Base-by-base conservation (phyloP, 2,329 filamentous ascomycete species). In the Diaporthe citrichinensis region DNA sequence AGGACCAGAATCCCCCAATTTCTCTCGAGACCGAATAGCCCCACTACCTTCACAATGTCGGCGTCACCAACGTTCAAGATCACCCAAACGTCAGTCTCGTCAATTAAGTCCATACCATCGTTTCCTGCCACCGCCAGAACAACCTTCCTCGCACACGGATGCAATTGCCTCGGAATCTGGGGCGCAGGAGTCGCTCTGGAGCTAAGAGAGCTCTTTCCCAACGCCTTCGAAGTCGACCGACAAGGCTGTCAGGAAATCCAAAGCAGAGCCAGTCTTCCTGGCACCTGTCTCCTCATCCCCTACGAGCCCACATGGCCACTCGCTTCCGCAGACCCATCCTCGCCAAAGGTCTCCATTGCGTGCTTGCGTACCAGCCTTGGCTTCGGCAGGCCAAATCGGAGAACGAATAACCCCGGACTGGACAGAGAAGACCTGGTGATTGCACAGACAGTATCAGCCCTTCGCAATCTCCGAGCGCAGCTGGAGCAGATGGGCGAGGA, bases 151-250 rank as follows among this genome's bases (percentile, higher is more conserved):
- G 78, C 82, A 10, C 82, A 83, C 49, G 80, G 80, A 1, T 82
- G 81, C 41, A 82, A 83, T 46, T 83, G 81, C 75, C 78, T 83
- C 58, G 82, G 76, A 1, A 74, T 77, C 51, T 84, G 82, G 81
- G 82, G 80, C 41, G 76, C 79, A 1, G 81, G 82, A 23, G 78
- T 83, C 51, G 81, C 81, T 8, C 75, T 78, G 23, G 81, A 82
- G 58, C 78, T 83, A 0, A 78, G 76, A 0, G n/a, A 39, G 1
- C 75, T 80, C 7, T 83, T 82, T 14, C 81, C 81, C 0, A 75
- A 76, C 1, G 80, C 82, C 1, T 80, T 71, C n/a, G 58, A 53
- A 25, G 59, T 23, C 20, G 68, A 49, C 49, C 80, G 23, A 58
- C 53, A 78, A 53, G 36, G 76, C 4, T 73, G 57, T 15, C 49